Base-by-base conservation (phyloP, 2,329 filamentous ascomycete species). In the Penicillium freii region DNA sequence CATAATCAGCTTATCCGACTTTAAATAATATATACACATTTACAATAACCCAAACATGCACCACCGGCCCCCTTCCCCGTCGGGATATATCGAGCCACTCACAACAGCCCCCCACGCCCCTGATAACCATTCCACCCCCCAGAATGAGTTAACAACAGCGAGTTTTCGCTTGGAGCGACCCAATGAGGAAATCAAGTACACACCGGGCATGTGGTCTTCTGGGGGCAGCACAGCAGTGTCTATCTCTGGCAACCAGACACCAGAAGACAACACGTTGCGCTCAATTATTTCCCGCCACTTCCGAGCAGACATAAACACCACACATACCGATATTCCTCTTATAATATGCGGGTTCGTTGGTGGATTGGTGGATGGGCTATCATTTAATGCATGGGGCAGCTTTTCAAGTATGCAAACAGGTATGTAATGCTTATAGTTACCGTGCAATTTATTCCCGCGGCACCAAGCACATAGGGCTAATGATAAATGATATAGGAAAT, bases 401-500 rank as follows among this genome's bases (percentile, higher is more conserved):
- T 77, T 77, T 54, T 67, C 74, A 27, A 74, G 74, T 60, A 77
- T 77, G 74, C 75, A 77, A 59, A 76, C 75, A 54, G 75, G 75
- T 76, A 64, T 17, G 64, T 59, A 19, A 15, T n/a, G 21, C 11
- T 10, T 25, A 38, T 27, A 44, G 10, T 21, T 23, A 25, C 23
- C 1, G 1, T 31, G 5, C 13, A 33, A 19, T 19, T 5, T 25
- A 2, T 21, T 2, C 17, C 17, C 13, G 0, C 5, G 0, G 5
- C 11, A 5, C 13, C n/a, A 31, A 39, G 6, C 15, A 27, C 29
- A 25, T 5, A n/a, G 9, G 5, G 13, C 46, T 40, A 52, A 54
- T 29, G 48, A 40, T 19, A 19, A 19, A 13, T 5, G 2, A 10
- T 33, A 17, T 34, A 78, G 77, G 77, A 36, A 79, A 78, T 61